phyloP scores from a whole-genome alignment of 805 yeast genomes.

The Candida chauliodis region DNA sequence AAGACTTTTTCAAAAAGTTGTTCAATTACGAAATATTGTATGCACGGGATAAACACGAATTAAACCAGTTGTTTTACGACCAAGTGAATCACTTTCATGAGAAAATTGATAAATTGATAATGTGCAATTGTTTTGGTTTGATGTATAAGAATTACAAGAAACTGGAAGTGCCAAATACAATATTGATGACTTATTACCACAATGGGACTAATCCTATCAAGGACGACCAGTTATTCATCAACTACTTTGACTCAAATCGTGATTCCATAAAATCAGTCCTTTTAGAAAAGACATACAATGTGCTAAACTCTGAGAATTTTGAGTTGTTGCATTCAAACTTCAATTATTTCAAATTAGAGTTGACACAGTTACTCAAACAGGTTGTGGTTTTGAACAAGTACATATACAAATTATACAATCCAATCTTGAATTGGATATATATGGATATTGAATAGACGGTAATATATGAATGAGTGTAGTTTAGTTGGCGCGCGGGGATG shows the following conservation, averaged over 20 bases:
- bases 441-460: slow-evolving; percentile 14
- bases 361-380: slow-evolving; percentile 6
- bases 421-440: slow-evolving; percentile 27
- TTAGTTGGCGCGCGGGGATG: too few relatives aligned
- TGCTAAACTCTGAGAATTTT: background rate
- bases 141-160: slow-evolving; percentile 2
- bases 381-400: slow-evolving; percentile 6
- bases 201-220: background rate
- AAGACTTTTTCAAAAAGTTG: slow-evolving; percentile 6
- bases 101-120: background rate
- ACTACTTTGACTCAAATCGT: background rate
- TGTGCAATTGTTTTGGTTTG: slow-evolving; percentile 6
- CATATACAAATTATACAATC: slow-evolving; percentile 21
- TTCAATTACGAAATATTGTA: slow-evolving; percentile 6
- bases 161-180: background rate
- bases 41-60: background rate
- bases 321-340: slow-evolving; percentile 7
- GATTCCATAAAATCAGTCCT: slow-evolving; percentile 1
- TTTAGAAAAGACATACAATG: background rate
- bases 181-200: slow-evolving; percentile 2
- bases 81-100: background rate
- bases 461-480: background rate
- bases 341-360: slow-evolving; percentile 6
- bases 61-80: slow-evolving; percentile 5
- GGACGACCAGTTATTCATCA: slow-evolving; percentile 2